These are phyloP conservation scores for Aureobasidium sp. DNA, from an alignment of 2,329 filamentous ascomycete genomes.

Conservation along the genomic window DNA sequence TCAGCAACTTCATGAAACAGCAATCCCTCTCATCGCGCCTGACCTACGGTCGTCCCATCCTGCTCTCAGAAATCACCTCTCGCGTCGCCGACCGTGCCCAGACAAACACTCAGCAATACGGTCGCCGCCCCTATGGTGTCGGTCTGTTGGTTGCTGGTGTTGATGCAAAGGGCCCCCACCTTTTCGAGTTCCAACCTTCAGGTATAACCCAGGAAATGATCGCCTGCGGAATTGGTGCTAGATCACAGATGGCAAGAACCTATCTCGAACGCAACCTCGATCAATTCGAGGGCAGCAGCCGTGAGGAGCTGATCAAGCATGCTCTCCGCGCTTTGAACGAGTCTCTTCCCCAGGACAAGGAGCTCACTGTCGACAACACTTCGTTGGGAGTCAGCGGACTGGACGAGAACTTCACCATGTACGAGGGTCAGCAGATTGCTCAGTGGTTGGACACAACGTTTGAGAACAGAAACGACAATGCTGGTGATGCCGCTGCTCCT, in stretches of 20 bases:
- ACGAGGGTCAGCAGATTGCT: constrained; percentile 80
- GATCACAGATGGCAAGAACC: constrained; percentile 95
- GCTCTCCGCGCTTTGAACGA: constrained; percentile 89
- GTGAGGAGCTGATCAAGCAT: constrained; percentile 86
- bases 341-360: constrained; percentile 92
- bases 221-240: constrained; percentile 89
- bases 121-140: constrained; percentile 91
- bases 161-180: constrained; percentile 86
- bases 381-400: constrained; percentile 83
- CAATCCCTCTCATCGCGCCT: constrained; percentile 93
- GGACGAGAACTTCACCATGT: constrained; percentile 83
- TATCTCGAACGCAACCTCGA: constrained; percentile 92
- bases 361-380: constrained; percentile 94
- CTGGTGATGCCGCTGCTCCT: constrained; percentile 25
- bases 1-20: constrained; percentile 99
- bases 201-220: constrained; percentile 97
- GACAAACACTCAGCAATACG: constrained; percentile 96
- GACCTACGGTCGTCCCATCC: constrained; percentile 90
- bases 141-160: constrained; percentile 88
- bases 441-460: constrained; percentile 71
- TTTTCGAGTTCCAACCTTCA: constrained; percentile 96
- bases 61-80: constrained; percentile 77
- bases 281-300: constrained; percentile 64
- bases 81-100: constrained; percentile 96
- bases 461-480: constrained; percentile 35